Evolutionary conservation across 1,139 yeast genomes (phyloP).

Genomic region (Suhomyces kunorum): DNA sequence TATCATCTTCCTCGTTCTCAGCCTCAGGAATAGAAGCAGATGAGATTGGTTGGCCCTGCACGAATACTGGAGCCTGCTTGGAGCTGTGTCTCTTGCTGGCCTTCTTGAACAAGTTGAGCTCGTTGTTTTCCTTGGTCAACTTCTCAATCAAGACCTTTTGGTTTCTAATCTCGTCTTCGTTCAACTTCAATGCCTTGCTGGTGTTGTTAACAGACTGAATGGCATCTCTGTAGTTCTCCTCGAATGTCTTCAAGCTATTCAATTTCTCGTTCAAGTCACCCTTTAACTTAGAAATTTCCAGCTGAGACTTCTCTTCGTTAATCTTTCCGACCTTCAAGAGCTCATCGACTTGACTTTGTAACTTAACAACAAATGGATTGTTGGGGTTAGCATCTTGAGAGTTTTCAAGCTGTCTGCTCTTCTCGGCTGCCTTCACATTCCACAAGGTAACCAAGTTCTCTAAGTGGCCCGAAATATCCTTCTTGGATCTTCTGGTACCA

Average conservation of each 20-base stretch:
- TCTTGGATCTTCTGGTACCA: constrained; percentile 30
- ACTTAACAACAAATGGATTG: constrained; percentile 35
- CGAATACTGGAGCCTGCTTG: constrained; percentile 26
- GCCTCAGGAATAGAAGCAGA: constrained; percentile 16
- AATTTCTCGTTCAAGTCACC: constrained; percentile 35
- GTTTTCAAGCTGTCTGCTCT: constrained; percentile 11
- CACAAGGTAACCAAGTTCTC: constrained; percentile 42
- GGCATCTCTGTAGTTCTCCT: constrained; percentile 67
- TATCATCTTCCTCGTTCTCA: constrained; percentile 27
- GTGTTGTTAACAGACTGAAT: constrained; percentile 72
- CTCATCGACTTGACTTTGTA: constrained; percentile 53
- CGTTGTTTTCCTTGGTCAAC: constrained; percentile 67
- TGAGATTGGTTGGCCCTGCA: constrained; percentile 16
- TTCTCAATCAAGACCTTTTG: constrained; percentile 58
- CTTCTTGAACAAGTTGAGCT: constrained; percentile 56
- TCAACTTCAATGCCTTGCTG: constrained; percentile 69
- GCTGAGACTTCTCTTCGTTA: constrained; percentile 36
- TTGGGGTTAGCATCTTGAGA: constrained; percentile 12
- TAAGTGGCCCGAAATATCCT: constrained; percentile 42
- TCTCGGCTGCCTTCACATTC: constrained; percentile 22
- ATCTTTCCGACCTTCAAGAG: constrained; percentile 41
- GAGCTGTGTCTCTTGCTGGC: constrained; percentile 40
- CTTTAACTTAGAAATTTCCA: constrained; percentile 39
- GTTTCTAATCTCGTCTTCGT: constrained; percentile 68
- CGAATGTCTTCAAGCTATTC: constrained; percentile 41